Percentiles rank a stretch among this genome's conserved stretches.
phyloP scores from a whole-genome alignment of 1,139 yeast genomes.

The Hansenula lynferdii region DNA sequence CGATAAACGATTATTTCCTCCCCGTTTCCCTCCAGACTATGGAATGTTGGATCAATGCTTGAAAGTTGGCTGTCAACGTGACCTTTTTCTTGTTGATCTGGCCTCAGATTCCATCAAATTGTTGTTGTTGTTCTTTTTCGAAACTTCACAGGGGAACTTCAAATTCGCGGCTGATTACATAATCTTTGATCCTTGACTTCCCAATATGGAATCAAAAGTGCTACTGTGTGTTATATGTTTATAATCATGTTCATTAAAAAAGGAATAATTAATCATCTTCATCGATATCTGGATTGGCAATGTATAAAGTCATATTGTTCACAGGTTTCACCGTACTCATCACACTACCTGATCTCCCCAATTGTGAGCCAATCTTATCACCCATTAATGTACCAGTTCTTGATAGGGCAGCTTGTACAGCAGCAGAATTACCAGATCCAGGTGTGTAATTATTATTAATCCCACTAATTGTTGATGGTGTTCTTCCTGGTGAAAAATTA shows the following conservation, averaged over 20 bases:
- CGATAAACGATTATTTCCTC: too few species aligned
- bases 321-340: conserved; percentile 25
- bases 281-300: conserved; percentile 67
- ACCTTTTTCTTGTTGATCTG: neutral
- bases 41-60: neutral
- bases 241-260: neutral
- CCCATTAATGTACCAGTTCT: conserved; percentile 19
- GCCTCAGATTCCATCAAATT: neutral
- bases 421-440: neutral
- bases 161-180: too few species aligned
- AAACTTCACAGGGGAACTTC: neutral
- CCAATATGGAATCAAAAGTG: conserved; percentile 11
- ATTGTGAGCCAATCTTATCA: conserved; percentile 9
- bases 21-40: too few species aligned
- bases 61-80: neutral
- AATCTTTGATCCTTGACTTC: conserved; percentile 12
- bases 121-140: conserved; percentile 5
- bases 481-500: conserved; percentile 7
- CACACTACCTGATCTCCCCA: conserved; percentile 27
- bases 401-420: conserved; percentile 4
- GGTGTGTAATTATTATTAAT: neutral
- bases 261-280: conserved; percentile 9
- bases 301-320: conserved; percentile 41
- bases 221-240: too few species aligned
- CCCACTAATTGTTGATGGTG: neutral